Conservation (phyloP, 495 filamentous ascomycete species). For the Tetracladium setigerum region DNA sequence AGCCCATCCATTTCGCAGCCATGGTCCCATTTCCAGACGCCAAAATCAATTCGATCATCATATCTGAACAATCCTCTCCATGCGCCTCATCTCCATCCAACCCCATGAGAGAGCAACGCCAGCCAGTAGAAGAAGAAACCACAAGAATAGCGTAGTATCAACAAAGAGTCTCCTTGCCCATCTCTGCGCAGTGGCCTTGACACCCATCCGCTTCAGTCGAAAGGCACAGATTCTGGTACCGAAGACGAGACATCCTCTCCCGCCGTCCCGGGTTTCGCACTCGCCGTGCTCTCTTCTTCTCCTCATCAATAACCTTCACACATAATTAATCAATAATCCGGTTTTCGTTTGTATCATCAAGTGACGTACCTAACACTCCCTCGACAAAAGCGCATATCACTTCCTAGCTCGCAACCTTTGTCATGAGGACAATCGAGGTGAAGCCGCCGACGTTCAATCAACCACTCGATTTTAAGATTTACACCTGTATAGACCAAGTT, state of each 20-base stretch:
- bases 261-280: constrained; percentile 41
- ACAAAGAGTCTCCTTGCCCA: too few species aligned
- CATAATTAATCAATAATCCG: background rate
- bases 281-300: constrained; percentile 43
- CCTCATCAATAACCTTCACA: constrained; percentile 40
- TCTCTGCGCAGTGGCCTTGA: too few species aligned
- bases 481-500: constrained; percentile 58
- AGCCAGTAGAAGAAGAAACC: too few species aligned
- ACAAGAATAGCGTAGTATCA: too few species aligned
- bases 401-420: constrained; percentile 40
- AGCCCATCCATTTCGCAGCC: too few species aligned
- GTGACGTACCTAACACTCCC: constrained; percentile 39
- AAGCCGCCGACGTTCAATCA: constrained; percentile 47
- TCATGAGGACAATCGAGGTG: constrained; percentile 44
- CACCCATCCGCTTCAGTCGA: background rate
- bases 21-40: too few species aligned
- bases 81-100: too few species aligned
- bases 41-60: too few species aligned
- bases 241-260: constrained; percentile 43
- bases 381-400: constrained; percentile 43
- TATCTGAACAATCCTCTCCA: too few species aligned
- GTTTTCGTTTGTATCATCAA: background rate
- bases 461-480: constrained; percentile 57
- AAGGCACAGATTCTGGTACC: constrained; percentile 33
- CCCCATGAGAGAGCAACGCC: too few species aligned